Evolutionary conservation across 2,329 filamentous ascomycete genomes (phyloP).

Genomic region (Alternaria arbusti): DNA sequence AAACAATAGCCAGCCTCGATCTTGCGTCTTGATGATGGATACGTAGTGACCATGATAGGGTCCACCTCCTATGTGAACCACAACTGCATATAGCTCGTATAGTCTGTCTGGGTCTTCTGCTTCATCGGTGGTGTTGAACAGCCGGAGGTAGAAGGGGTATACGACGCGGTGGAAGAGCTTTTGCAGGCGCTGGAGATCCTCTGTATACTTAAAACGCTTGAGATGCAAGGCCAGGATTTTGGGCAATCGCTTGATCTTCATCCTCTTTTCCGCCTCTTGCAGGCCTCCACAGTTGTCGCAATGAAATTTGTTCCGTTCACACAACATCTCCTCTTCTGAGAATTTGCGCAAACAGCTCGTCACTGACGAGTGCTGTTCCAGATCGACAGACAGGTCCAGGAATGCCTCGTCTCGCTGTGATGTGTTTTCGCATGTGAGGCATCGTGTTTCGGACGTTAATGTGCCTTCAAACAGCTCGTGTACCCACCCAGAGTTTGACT

Average conservation of each 20-base stretch:
- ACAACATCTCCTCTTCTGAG: slow-evolving; percentile 95
- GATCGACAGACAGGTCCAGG: slow-evolving; percentile 91
- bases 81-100: slow-evolving; percentile 96
- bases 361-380: slow-evolving; percentile 94
- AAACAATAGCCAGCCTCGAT: slow-evolving; percentile 93
- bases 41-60: slow-evolving; percentile 98
- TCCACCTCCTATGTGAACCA: slow-evolving; percentile 95
- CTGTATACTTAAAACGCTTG: slow-evolving; percentile 98
- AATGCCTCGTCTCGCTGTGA: slow-evolving; percentile 97
- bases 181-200: slow-evolving; percentile 89
- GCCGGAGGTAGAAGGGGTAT: slow-evolving; percentile 92
- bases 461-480: slow-evolving; percentile 97
- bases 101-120: slow-evolving; percentile 90
- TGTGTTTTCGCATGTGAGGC: slow-evolving; percentile 92
- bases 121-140: slow-evolving; percentile 98
- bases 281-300: slow-evolving; percentile 96
- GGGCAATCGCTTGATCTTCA: slow-evolving; percentile 97
- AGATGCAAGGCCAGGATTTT: slow-evolving; percentile 90
- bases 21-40: slow-evolving; percentile 95
- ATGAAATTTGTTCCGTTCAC: slow-evolving; percentile 98
- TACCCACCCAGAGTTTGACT: slow-evolving; percentile 72
- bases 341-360: slow-evolving; percentile 95
- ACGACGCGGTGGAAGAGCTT: slow-evolving; percentile 97
- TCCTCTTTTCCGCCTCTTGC: slow-evolving; percentile 97
- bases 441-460: slow-evolving; percentile 94